A percentile compares a stretch with the other conserved stretches of the same genome.
These are phyloP conservation scores for Backusella westeae DNA, from an alignment of 192 early-diverging fungal species.

Conservation along the genomic window DNA sequence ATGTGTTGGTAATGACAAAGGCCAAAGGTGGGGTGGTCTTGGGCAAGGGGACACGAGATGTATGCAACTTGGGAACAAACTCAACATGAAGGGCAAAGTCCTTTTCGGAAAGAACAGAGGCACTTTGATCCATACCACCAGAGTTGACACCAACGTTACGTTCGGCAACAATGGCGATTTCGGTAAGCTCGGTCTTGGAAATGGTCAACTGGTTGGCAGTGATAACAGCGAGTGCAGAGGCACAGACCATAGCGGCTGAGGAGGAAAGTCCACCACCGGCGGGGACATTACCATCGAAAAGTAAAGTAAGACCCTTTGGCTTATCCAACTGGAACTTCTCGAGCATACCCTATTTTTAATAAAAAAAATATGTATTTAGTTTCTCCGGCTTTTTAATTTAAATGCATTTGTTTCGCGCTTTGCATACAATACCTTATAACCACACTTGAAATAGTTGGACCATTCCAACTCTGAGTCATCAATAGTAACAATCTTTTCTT, in stretches of 20 bases:
- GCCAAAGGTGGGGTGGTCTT: slow-evolving; percentile 44
- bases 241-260: slow-evolving; percentile 81
- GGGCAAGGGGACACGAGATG: slow-evolving; percentile 65
- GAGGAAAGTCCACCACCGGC: slow-evolving; percentile 81
- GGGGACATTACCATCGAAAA: slow-evolving; percentile 82
- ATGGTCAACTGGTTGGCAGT: slow-evolving; percentile 45
- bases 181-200: slow-evolving; percentile 53
- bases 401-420: background rate
- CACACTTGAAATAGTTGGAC: slow-evolving; percentile 92
- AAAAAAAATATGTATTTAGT: background rate
- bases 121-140: slow-evolving; percentile 88
- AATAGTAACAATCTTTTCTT: slow-evolving; percentile 60
- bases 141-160: slow-evolving; percentile 75
- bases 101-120: slow-evolving; percentile 73
- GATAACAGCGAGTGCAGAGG: slow-evolving; percentile 67
- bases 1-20: slow-evolving; percentile 89
- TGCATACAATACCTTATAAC: slow-evolving; percentile 64
- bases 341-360: slow-evolving; percentile 48
- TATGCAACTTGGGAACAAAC: slow-evolving; percentile 68
- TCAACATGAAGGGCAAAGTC: slow-evolving; percentile 75
- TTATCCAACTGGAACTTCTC: slow-evolving; percentile 41
- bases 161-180: slow-evolving; percentile 78
- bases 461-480: slow-evolving; percentile 70
- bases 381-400: background rate
- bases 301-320: slow-evolving; percentile 59